Evolutionary conservation across 129 eudicot genomes (phyloP).

Genomic region (Chrysanthemum makinoi): DNA sequence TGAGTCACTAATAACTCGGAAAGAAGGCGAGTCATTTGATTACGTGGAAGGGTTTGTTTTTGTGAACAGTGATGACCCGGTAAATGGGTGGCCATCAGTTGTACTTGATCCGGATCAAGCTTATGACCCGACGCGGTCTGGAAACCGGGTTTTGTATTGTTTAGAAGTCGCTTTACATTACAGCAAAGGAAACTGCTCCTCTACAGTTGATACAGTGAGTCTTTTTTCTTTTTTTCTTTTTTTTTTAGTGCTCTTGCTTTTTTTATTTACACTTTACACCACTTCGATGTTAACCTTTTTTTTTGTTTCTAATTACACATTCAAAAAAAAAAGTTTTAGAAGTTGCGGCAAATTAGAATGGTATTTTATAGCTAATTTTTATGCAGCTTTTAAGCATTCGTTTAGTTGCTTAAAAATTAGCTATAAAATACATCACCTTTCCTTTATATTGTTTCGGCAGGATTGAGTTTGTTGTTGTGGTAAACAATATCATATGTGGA

Average conservation of each 20-base stretch:
- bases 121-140: slow-evolving; percentile 56
- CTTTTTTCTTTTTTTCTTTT: slow-evolving; percentile 16
- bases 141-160: slow-evolving; percentile 68
- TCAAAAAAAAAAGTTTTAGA: not conserved
- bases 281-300: slow-evolving; percentile 23
- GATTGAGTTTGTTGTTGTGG: too few species aligned
- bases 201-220: slow-evolving; percentile 59
- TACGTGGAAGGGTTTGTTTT: slow-evolving; percentile 91
- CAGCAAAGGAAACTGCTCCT: slow-evolving; percentile 39
- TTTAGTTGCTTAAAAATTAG: too few species aligned
- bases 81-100: slow-evolving; percentile 83
- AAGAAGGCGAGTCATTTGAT: slow-evolving; percentile 56
- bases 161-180: slow-evolving; percentile 83
- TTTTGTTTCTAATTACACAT: not conserved
- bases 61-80: slow-evolving; percentile 79
- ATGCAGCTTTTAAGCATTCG: too few species aligned
- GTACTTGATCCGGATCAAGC: slow-evolving; percentile 40
- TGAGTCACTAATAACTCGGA: slow-evolving; percentile 61
- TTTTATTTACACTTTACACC: slow-evolving; percentile 23
- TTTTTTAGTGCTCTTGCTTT: slow-evolving; percentile 34
- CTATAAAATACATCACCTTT: too few species aligned
- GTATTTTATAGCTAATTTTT: too few species aligned
- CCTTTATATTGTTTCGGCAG: too few species aligned
- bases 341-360: not conserved
- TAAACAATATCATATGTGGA: too few species aligned